Conservation (phyloP, 805 yeast genomes). For the Wickerhamiella domercqiae region DNA sequence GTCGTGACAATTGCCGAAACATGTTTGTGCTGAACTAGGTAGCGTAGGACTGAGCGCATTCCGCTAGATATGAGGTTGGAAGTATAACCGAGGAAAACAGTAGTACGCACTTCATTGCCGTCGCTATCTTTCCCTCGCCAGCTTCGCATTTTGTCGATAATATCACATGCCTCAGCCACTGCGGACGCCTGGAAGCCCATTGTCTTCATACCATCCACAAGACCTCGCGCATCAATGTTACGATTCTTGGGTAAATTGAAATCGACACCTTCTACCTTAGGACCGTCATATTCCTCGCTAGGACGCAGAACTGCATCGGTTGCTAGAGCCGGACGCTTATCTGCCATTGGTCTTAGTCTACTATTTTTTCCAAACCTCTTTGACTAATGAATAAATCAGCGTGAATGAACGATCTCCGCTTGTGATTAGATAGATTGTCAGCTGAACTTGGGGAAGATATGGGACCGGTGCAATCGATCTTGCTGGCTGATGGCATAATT, state of each 20-base stretch:
- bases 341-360: neutral
- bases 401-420: no score
- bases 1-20: slow-evolving; percentile 92
- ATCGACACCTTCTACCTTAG: slow-evolving; percentile 75
- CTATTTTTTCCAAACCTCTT: neutral
- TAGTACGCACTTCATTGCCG: slow-evolving; percentile 50
- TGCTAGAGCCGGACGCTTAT: slow-evolving; percentile 45
- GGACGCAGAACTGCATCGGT: slow-evolving; percentile 82
- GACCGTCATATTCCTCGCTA: slow-evolving; percentile 66
- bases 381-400: neutral
- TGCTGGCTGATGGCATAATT: no score
- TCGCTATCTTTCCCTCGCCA: slow-evolving; percentile 81
- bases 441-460: no score
- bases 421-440: no score
- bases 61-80: slow-evolving; percentile 94
- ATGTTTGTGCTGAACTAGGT: slow-evolving; percentile 81
- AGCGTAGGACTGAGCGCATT: slow-evolving; percentile 76
- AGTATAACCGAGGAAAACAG: slow-evolving; percentile 91
- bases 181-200: slow-evolving; percentile 98
- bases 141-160: slow-evolving; percentile 76
- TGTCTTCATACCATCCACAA: slow-evolving; percentile 67
- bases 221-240: slow-evolving; percentile 64
- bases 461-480: no score
- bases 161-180: slow-evolving; percentile 76
- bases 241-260: slow-evolving; percentile 64